Base-by-base conservation (phyloP, 805 yeast genomes). In the Kodamaea neixiangensis region DNA sequence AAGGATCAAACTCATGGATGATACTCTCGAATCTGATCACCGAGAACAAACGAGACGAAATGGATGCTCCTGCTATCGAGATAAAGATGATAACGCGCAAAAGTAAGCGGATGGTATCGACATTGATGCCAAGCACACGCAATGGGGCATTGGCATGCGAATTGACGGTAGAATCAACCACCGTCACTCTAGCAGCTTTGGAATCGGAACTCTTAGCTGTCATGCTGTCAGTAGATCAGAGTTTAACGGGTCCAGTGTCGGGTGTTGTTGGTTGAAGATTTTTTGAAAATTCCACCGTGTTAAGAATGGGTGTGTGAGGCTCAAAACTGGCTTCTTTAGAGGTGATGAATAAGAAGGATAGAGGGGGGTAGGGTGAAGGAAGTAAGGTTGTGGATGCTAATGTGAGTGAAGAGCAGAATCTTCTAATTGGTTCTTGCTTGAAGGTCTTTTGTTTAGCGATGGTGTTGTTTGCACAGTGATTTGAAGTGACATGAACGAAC, bases 1-100 rank as follows among this genome's bases (percentile, higher is more conserved):
- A 90, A 21, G 96, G 96, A 69, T 89, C 96, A 70, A 94, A 94
- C 69, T 94, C 99, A 73, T 94, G 99, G 70, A 94, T 94, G 65
- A 94, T 96, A 47, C 92, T 83, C 72, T 94, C 99, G 66, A 91
- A 94, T 56, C 97, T 81, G 54, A 96, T 88, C 56, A 94, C 98
- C n/a, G 97, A 89, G 69, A 94, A 94, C 63, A 94, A 78, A 63
- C 99, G 83, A 54, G 96, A 86, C 46, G 96, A 85, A 47, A 94
- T 80, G 20, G 97, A 96, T 2, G 98, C 98, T 29, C 90, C 92
- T 20, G 96, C 89, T 51, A 93, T 83, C 40, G 88, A 78, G 45
- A 86, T 69, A 64, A 92, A 84, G 55, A 90, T 89, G 47, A 81
- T 71, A 48, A 83, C 79, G 62, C 83, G 82, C 57, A 92, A 73